Percentiles rank a stretch among this genome's conserved stretches.
phyloP scores from a whole-genome alignment of 495 filamentous ascomycete genomes.

The Neurospora sp. region DNA sequence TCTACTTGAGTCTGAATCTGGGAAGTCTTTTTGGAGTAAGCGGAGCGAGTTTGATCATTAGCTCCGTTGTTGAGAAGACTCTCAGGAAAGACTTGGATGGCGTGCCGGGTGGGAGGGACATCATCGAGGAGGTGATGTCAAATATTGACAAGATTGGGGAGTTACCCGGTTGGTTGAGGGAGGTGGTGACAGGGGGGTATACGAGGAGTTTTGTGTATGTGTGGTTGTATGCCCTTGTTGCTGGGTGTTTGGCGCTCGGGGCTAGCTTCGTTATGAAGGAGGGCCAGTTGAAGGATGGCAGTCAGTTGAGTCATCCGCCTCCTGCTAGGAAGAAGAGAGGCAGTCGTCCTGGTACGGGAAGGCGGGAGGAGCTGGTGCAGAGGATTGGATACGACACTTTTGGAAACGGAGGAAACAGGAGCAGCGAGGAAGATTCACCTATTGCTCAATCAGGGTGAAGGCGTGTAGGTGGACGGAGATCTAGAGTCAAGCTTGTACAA shows the following conservation, averaged over 20 bases:
- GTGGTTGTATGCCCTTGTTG: conserved; percentile 3
- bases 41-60: background rate
- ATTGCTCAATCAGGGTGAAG: background rate
- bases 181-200: conserved; percentile 2
- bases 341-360: background rate
- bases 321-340: background rate
- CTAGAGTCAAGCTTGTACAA: background rate
- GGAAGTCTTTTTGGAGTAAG: conserved; percentile 7
- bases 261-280: conserved; percentile 8
- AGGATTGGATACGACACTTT: background rate
- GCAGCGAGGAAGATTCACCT: background rate
- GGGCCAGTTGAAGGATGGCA: background rate
- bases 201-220: conserved; percentile 7
- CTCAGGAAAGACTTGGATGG: background rate
- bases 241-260: conserved; percentile 2
- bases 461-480: background rate
- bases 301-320: background rate
- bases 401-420: background rate
- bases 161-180: conserved; percentile 2
- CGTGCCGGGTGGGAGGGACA: background rate
- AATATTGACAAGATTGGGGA: conserved; percentile 6
- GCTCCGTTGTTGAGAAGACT: background rate
- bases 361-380: background rate
- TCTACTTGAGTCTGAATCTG: conserved; percentile 8
- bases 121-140: conserved; percentile 6